Percentiles rank a stretch among this genome's conserved stretches.
Conservation (phyloP, 306 rosid species). For the Myrica gale region DNA sequence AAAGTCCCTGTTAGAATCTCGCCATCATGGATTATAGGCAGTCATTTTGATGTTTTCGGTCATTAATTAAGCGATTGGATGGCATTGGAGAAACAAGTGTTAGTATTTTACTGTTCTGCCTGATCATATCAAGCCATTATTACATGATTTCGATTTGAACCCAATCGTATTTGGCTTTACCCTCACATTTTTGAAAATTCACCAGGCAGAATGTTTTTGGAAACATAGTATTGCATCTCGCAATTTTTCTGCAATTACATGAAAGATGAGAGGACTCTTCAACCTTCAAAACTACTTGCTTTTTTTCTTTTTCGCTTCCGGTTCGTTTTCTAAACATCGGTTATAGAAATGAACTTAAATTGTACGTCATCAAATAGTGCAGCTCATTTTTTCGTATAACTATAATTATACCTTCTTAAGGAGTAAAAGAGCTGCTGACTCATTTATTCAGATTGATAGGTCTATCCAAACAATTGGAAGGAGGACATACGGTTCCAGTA, state of each 20-base stretch:
- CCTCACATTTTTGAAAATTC: not conserved
- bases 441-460: constrained; percentile 1
- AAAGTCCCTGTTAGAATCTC: not conserved
- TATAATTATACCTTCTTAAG: not conserved
- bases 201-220: not conserved
- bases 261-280: not conserved
- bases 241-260: not conserved
- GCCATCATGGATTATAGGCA: not conserved
- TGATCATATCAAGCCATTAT: not conserved
- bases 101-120: not conserved
- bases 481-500: constrained; percentile 9
- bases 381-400: not conserved
- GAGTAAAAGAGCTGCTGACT: not conserved
- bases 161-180: not conserved
- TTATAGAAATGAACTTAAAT: not conserved
- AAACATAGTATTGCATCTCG: not conserved
- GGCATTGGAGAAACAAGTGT: not conserved
- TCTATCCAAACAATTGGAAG: constrained; percentile 9
- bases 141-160: not conserved
- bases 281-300: not conserved
- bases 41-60: not conserved
- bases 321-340: not conserved
- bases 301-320: not conserved
- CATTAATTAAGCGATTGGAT: not conserved
- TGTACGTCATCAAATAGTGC: not conserved